These are phyloP conservation scores for Phylloboletellus chloephorus DNA, from an alignment of 1,284 basidiomycete genomes.

Conservation along the genomic window DNA sequence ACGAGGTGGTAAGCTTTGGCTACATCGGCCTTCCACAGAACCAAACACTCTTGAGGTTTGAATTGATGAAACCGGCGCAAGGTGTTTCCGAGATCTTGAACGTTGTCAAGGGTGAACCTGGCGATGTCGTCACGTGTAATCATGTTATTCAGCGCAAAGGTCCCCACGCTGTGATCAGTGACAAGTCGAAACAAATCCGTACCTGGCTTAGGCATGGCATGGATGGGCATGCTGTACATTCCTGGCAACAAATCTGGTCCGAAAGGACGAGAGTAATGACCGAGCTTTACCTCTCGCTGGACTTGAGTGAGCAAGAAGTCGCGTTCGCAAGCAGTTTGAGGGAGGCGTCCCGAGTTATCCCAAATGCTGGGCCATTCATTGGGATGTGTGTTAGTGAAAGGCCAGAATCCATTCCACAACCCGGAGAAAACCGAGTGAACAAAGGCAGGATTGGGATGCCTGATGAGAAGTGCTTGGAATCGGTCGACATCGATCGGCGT, in stretches of 20 bases:
- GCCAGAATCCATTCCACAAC: not conserved
- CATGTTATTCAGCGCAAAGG: slow-evolving; percentile 36
- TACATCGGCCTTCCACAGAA: slow-evolving; percentile 36
- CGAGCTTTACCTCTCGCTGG: slow-evolving; percentile 31
- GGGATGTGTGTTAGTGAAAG: not conserved
- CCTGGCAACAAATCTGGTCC: slow-evolving; percentile 37
- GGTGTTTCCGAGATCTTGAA: slow-evolving; percentile 23
- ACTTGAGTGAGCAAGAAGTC: too few relatives aligned
- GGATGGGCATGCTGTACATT: slow-evolving; percentile 41
- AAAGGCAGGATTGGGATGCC: slow-evolving; percentile 32
- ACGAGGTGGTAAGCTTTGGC: slow-evolving; percentile 33
- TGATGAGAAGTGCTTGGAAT: slow-evolving; percentile 19
- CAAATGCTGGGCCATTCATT: not conserved
- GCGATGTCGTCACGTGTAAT: slow-evolving; percentile 25
- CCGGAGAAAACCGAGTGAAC: slow-evolving; percentile 30
- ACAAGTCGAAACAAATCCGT: slow-evolving; percentile 36
- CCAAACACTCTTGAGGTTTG: not conserved
- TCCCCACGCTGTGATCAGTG: slow-evolving; percentile 34
- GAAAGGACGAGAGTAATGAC: slow-evolving; percentile 36
- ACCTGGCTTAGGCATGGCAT: slow-evolving; percentile 38
- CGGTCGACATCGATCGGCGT: slow-evolving; percentile 34
- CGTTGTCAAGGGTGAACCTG: slow-evolving; percentile 22
- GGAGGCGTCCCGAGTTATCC: slow-evolving; percentile 15
- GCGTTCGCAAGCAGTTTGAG: slow-evolving; percentile 34
- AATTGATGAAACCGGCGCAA: slow-evolving; percentile 12